phyloP scores from a whole-genome alignment of 2,329 filamentous ascomycete species.

The Aspergillus fumigatiaffinis region DNA sequence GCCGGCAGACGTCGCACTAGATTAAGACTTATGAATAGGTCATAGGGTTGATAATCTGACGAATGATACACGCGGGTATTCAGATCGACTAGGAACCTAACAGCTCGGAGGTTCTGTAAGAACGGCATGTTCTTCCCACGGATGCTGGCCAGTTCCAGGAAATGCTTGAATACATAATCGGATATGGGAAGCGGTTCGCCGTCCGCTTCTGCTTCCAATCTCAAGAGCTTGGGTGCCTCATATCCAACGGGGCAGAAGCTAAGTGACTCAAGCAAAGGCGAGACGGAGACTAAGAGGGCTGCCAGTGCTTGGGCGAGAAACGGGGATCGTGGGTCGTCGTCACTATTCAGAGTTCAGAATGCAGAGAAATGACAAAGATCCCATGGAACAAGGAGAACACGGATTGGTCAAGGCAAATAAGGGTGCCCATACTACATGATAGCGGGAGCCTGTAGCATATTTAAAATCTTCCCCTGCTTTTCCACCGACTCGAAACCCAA shows the following conservation, averaged over 20 bases:
- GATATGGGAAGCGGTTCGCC: not conserved
- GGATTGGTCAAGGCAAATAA: not conserved
- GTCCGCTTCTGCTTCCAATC: not conserved
- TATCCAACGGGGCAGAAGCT: not conserved
- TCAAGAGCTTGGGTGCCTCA: not conserved
- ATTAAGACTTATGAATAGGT: not conserved
- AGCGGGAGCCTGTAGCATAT: not conserved
- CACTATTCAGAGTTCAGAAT: not conserved
- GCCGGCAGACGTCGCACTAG: not conserved
- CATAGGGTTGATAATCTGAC: constrained; percentile 1
- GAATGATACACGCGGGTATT: not conserved
- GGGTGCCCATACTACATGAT: not conserved
- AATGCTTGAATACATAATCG: not conserved
- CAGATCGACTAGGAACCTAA: not conserved
- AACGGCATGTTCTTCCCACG: not conserved
- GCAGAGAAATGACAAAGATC: too few relatives aligned
- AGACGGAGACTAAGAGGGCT: not conserved
- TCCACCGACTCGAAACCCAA: not conserved
- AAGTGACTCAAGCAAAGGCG: not conserved
- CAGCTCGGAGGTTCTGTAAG: not conserved
- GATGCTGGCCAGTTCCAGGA: not conserved
- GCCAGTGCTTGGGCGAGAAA: not conserved
- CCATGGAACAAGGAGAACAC: too few relatives aligned
- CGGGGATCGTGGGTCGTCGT: not conserved
- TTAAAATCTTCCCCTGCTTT: not conserved